Conservation (phyloP, 2,329 filamentous ascomycete species). For the Simplicillium sp. region DNA sequence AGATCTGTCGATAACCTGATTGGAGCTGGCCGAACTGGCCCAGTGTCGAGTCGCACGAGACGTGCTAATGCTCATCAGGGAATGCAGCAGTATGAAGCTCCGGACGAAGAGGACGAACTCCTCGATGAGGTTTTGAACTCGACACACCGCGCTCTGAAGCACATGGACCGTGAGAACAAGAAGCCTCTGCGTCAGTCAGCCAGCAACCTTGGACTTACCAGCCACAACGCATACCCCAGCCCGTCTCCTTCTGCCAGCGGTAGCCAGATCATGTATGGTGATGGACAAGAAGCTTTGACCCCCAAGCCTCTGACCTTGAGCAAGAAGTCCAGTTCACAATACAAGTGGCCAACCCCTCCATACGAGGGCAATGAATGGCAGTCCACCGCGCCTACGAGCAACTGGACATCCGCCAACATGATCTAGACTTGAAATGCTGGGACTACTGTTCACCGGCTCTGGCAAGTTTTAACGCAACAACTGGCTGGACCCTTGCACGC, state of each 20-base stretch:
- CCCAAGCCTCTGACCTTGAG: constrained; percentile 64
- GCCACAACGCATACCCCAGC: constrained; percentile 48
- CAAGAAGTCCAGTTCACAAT: constrained; percentile 41
- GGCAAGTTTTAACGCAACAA: constrained; percentile 10
- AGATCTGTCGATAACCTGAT: constrained; percentile 55
- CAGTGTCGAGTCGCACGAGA: constrained; percentile 71
- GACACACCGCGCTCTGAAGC: constrained; percentile 64
- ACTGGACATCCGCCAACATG: constrained; percentile 62
- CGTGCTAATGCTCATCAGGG: constrained; percentile 66
- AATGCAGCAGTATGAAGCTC: constrained; percentile 81
- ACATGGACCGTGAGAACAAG: constrained; percentile 42
- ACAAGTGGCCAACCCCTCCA: constrained; percentile 90
- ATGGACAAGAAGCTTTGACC: constrained; percentile 49
- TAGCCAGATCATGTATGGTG: constrained; percentile 66
- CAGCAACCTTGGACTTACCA: constrained; percentile 51
- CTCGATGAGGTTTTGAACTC: constrained; percentile 80
- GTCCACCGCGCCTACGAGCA: constrained; percentile 70
- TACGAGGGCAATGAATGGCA: constrained; percentile 94
- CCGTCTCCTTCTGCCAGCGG: constrained; percentile 74
- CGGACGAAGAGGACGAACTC: constrained; percentile 93
- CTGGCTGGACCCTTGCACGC: not conserved
- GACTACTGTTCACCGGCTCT: constrained; percentile 1
- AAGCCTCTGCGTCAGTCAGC: constrained; percentile 49
- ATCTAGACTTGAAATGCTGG: constrained; percentile 30
- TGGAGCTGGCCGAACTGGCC: constrained; percentile 45